A percentile compares a stretch with the other conserved stretches of the same genome.
These are phyloP conservation scores for Omphalotus guepiniiformis DNA, from an alignment of 768 basidiomycete species.

Conservation along the genomic window DNA sequence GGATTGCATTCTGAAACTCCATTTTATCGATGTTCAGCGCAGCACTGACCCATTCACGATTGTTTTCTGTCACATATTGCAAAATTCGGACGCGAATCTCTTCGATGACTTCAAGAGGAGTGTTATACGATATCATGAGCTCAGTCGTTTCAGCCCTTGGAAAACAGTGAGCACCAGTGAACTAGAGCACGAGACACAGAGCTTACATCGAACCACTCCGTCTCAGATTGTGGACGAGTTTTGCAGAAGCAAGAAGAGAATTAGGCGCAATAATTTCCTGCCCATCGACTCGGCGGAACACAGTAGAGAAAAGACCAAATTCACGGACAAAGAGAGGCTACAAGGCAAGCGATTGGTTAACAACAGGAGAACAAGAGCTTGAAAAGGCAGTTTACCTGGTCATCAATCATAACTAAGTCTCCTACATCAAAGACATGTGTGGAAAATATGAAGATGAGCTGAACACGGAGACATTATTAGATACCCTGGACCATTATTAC, in stretches of 20 bases:
- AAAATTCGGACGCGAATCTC: constrained; percentile 56
- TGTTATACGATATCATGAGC: constrained; percentile 62
- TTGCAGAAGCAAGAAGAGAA: constrained; percentile 61
- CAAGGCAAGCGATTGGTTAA: constrained; percentile 15
- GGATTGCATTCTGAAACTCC: constrained; percentile 71
- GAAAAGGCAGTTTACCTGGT: constrained; percentile 36
- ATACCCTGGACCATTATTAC: too few species aligned
- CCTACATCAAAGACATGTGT: constrained; percentile 86
- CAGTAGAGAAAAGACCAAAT: constrained; percentile 77
- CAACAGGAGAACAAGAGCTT: constrained; percentile 1
- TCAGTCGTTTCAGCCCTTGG: constrained; percentile 65
- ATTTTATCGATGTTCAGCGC: constrained; percentile 72
- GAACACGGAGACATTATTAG: too few species aligned
- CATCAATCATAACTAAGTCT: constrained; percentile 79
- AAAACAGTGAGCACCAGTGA: not conserved
- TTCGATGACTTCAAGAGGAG: constrained; percentile 67
- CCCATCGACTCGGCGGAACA: constrained; percentile 76
- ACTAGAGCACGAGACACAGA: not conserved
- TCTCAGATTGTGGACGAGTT: constrained; percentile 75
- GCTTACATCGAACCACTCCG: constrained; percentile 69
- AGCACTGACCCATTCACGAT: constrained; percentile 67
- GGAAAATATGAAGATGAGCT: constrained; percentile 84
- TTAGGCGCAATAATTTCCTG: constrained; percentile 80
- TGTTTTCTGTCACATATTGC: constrained; percentile 57
- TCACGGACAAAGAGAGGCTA: constrained; percentile 58